Base-by-base conservation (phyloP, 352 stramenopile genomes). In the Globisporangium cederbergense region DNA sequence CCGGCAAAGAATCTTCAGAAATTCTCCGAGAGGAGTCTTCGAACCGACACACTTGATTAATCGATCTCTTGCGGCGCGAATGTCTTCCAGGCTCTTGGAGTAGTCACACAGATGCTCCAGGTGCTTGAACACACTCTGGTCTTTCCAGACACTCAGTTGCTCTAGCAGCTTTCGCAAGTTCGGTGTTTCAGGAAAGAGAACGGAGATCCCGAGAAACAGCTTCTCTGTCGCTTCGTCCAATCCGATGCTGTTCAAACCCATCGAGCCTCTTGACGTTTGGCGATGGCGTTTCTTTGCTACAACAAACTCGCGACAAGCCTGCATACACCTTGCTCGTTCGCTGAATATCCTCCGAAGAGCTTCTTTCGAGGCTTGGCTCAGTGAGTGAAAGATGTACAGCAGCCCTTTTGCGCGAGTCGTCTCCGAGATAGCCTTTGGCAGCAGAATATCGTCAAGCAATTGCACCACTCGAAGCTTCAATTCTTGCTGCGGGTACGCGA, bases 401-500 rank as follows among this genome's bases (percentile, higher is more conserved):
- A 96, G 51, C 14, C 83, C 82, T 51, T 89, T 89, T 18, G 86
- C 78, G 3, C 86, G 84, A 45, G 58, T 65, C 25, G 51, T 38
- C 20, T 92, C 88, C 1, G 72, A 69, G 3, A 83, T 69, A 20
- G 67, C 70, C 46, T 95, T 95, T 3, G 88, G 88, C 10, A 96
- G 70, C 13, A 96, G 63, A 52, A 95, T 90, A 52, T 96, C 88
- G 58, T 96, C 88, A 13, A 96, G 54, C 20, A 96, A 66, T 59
- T 95, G 88, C 9, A 95, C 77, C 13, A 93, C 86, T 25, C 88
- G 79, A 18, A 96, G 75, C 53, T 88, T 87, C 4, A 96, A 66
- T 47, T 96, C 88, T 76, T 95, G 76, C 36, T 94, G 76, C 4
- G 83, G 80, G 62, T 95, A 96, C 13, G 88, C 84, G 58, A 90